These are phyloP conservation scores for Sisymbrium altissimum DNA, from an alignment of 345 rosid genomes.

Conservation along the genomic window DNA sequence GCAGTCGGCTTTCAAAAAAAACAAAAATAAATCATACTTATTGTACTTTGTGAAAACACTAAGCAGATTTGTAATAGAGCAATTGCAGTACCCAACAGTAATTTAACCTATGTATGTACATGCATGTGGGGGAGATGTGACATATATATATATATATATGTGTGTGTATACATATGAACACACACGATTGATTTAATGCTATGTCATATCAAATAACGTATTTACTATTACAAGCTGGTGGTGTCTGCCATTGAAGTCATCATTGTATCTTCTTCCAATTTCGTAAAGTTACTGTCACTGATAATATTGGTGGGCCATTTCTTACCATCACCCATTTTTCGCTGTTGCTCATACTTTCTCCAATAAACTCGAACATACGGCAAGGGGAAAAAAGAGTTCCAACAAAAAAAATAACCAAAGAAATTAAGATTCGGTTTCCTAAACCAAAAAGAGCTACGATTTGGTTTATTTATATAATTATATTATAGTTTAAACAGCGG, in stretches of 20 bases:
- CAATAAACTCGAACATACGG: neutral
- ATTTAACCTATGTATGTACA: neutral
- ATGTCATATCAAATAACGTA: conserved; percentile 34
- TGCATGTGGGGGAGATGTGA: neutral
- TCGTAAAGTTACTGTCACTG: conserved; percentile 34
- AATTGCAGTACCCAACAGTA: neutral
- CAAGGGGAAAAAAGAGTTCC: neutral
- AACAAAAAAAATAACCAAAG: neutral
- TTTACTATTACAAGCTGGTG: conserved; percentile 25
- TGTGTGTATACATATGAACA: neutral
- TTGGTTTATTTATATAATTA: neutral
- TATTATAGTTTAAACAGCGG: neutral
- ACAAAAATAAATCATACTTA: no score
- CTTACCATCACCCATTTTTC: conserved; percentile 5
- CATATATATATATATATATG: neutral
- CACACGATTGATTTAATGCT: conserved; percentile 27
- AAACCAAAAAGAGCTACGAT: neutral
- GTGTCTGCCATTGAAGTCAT: conserved; percentile 38
- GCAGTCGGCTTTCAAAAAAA: neutral
- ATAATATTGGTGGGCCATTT: conserved; percentile 15
- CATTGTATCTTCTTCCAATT: conserved; percentile 30
- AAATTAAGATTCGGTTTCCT: neutral
- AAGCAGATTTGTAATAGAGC: neutral
- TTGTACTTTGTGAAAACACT: neutral
- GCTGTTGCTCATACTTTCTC: neutral